Evolutionary conservation across 2,329 filamentous ascomycete species (phyloP).

Genomic region (Diaporthe sp.): DNA sequence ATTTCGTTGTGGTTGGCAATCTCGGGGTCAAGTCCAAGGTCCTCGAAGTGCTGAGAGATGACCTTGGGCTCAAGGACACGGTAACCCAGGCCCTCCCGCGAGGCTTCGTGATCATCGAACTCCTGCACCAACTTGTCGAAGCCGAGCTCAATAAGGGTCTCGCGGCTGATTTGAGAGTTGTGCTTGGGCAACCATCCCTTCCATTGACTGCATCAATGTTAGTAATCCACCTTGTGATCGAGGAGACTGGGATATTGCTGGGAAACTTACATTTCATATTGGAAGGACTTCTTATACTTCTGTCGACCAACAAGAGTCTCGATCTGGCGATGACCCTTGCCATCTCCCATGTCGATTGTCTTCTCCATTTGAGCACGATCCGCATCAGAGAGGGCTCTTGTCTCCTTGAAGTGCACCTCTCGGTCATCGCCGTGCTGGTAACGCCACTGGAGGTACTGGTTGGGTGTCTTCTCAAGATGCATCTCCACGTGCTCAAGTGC

Average conservation of each 20-base stretch:
- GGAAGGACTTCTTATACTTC: slow-evolving; percentile 99
- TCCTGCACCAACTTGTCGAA: slow-evolving; percentile 97
- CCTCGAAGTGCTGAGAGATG: slow-evolving; percentile 98
- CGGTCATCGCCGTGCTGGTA: slow-evolving; percentile 97
- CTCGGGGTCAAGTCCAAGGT: slow-evolving; percentile 94
- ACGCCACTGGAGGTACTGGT: slow-evolving; percentile 98
- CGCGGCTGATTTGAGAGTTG: slow-evolving; percentile 93
- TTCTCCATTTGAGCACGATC: slow-evolving; percentile 95
- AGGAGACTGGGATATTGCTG: background rate
- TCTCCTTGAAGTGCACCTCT: slow-evolving; percentile 98
- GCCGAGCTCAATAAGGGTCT: slow-evolving; percentile 87
- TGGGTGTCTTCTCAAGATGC: slow-evolving; percentile 99
- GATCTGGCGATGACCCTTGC: slow-evolving; percentile 80
- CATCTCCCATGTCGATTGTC: slow-evolving; percentile 85
- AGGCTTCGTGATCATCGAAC: slow-evolving; percentile 98
- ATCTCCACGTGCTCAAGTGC: slow-evolving; percentile 99
- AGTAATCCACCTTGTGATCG: background rate
- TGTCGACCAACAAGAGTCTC: slow-evolving; percentile 95
- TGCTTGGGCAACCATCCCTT: slow-evolving; percentile 86
- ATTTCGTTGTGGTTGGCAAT: slow-evolving; percentile 99
- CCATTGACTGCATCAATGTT: slow-evolving; percentile 80
- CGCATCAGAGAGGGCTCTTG: slow-evolving; percentile 85
- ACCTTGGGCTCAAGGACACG: slow-evolving; percentile 91
- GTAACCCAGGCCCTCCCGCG: slow-evolving; percentile 97
- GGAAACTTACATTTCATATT: slow-evolving; percentile 86